Conservation (phyloP, 1,284 basidiomycete species). For the Mycosarcoma maydis region DNA sequence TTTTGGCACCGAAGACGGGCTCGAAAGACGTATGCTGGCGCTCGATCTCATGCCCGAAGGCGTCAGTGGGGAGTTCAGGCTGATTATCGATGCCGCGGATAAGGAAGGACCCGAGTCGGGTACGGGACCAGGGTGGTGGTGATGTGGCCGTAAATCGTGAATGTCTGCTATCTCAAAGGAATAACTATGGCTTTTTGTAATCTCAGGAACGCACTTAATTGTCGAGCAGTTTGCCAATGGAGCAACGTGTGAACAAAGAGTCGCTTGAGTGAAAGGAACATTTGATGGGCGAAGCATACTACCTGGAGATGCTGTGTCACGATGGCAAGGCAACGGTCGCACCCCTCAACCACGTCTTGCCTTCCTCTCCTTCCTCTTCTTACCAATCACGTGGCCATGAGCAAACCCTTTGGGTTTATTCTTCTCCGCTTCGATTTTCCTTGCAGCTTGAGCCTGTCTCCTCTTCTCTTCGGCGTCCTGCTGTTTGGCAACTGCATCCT, state of each 20-base stretch:
- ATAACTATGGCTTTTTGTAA: too few species aligned
- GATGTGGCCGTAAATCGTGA: too few species aligned
- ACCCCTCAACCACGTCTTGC: conserved; percentile 21
- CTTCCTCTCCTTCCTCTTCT: conserved; percentile 58
- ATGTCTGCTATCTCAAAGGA: too few species aligned
- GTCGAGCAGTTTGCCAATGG: too few species aligned
- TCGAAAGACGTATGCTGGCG: conserved; percentile 34
- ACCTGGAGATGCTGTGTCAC: too few species aligned
- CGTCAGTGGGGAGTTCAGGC: conserved; percentile 32
- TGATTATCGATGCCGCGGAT: conserved; percentile 46
- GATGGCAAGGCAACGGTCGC: too few species aligned
- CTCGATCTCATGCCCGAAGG: conserved; percentile 34
- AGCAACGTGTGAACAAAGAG: too few species aligned
- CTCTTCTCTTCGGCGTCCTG: conserved; percentile 11
- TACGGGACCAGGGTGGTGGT: conserved; percentile 49
- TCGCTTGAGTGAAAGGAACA: too few species aligned
- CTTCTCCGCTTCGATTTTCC: conserved; percentile 38
- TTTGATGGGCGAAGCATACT: too few species aligned
- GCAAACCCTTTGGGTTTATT: conserved; percentile 32
- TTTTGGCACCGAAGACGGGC: conserved; percentile 32
- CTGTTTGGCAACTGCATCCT: conserved; percentile 8
- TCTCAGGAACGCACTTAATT: too few species aligned
- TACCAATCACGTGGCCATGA: conserved; percentile 60
- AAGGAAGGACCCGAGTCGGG: conserved; percentile 43
- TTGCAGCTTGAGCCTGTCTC: conserved; percentile 19